Percentiles rank a stretch among this genome's conserved stretches.
phyloP scores from a whole-genome alignment of 2,329 filamentous ascomycete species.

The Aspergillus jensenii region DNA sequence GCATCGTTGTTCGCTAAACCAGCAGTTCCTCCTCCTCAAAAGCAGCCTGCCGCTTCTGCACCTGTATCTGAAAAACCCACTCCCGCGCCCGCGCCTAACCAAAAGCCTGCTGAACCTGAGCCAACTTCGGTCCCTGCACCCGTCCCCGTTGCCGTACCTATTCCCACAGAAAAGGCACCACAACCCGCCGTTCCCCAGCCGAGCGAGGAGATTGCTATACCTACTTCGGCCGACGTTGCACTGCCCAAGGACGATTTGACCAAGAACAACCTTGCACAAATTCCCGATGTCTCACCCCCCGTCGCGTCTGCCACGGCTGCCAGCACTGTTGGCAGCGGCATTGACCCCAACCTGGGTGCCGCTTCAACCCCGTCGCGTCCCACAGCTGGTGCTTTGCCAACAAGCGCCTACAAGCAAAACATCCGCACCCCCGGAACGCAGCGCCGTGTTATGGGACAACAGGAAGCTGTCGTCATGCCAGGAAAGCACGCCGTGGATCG shows the following conservation, averaged over 20 bases:
- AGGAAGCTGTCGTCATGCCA: slow-evolving; percentile 97
- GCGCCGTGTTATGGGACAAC: slow-evolving; percentile 85
- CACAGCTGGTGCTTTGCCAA: slow-evolving; percentile 70
- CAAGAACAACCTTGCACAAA: slow-evolving; percentile 86
- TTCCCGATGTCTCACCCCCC: slow-evolving; percentile 77
- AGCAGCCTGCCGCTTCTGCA: slow-evolving; percentile 47
- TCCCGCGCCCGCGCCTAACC: slow-evolving; percentile 3
- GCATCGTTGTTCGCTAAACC: slow-evolving; percentile 73
- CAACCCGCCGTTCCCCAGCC: slow-evolving; percentile 31
- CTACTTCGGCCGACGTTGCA: slow-evolving; percentile 51
- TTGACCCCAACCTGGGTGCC: slow-evolving; percentile 65
- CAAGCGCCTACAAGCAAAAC: slow-evolving; percentile 75
- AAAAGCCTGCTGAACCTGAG: slow-evolving; percentile 17
- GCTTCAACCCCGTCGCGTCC: slow-evolving; percentile 54
- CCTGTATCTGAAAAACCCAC: slow-evolving; percentile 26
- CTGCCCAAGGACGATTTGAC: slow-evolving; percentile 82
- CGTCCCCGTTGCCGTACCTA: slow-evolving; percentile 39
- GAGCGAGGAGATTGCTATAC: slow-evolving; percentile 40
- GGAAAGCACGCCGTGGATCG: slow-evolving; percentile 93
- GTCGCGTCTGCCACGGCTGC: slow-evolving; percentile 78
- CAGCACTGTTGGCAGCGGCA: slow-evolving; percentile 84
- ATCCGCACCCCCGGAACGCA: slow-evolving; percentile 76
- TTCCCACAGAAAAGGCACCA: slow-evolving; percentile 35
- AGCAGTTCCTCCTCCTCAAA: slow-evolving; percentile 52
- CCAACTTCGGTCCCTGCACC: slow-evolving; percentile 30